Evolutionary conservation across 2,329 filamentous ascomycete species (phyloP), one percentile per base, ranked within the genome.

Genomic region (Chrysoporthe cubensis): DNA sequence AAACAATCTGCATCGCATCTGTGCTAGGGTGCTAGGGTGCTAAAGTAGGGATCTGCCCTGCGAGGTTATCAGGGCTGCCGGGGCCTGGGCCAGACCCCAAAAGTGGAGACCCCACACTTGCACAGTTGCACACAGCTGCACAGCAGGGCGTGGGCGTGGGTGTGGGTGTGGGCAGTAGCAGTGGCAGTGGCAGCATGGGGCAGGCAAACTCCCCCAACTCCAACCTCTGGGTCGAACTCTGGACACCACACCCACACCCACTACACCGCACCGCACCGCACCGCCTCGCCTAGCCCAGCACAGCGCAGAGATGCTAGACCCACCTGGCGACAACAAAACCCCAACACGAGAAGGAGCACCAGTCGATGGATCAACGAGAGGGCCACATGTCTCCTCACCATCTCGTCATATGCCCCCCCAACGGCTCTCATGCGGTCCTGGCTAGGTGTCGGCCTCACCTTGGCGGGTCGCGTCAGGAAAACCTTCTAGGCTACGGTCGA

Each of bases 41-140:
- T 16, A 16, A 40, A 21, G 59, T 32, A 61, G 59, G 59, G 59
- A 61, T 61, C 59, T 61, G 59, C 59, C 43, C 59, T 60, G 57
- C 57, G 21, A 26, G 57, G 4, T 43, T 60, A 43, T 43, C 43
- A 32, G 32, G 50, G 32, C 16, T 57, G 54, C n/a, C 34, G 16
- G 32, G 14, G 34, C 32, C 54, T 18, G 18, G 59, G 21, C 59
- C 26, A 48, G 59, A 61, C 59, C 54, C 40, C 54, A n/a, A 34
- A 18, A 57, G 34, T 16, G 32, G 54, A 32, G 16, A 13, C 18
- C 18, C 9, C 32, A 16, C 50, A 14, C 21, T 32, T 6, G n/a
- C 50, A 52, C 21, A 32, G 48, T 26, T 52, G 48, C 26, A 26
- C 48, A 13, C 48, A 13, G 48, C 26, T 4, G n/a, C 50, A 54